phyloP scores from a whole-genome alignment of 345 rosid species.

The Ailanthus altissimus region DNA sequence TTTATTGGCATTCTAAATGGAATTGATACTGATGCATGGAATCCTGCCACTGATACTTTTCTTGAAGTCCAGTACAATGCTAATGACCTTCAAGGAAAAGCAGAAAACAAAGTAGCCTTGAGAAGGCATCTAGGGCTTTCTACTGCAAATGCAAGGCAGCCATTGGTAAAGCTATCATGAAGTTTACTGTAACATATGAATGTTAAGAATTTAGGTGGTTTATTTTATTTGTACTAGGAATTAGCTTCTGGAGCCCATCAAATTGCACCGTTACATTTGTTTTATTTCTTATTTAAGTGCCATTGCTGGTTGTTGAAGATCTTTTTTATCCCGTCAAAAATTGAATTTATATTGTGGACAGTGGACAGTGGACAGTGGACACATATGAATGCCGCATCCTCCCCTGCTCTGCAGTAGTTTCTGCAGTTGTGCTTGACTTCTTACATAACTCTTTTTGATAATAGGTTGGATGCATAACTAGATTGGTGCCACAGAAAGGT shows the following conservation, averaged over 20 bases:
- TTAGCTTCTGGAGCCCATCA: no score
- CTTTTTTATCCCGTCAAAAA: not conserved
- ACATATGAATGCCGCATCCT: not conserved
- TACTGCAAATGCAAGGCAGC: constrained; percentile 57
- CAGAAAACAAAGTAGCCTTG: constrained; percentile 67
- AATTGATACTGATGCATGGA: constrained; percentile 91
- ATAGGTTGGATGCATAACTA: constrained; percentile 95
- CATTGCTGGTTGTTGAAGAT: not conserved
- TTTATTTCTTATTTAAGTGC: no score
- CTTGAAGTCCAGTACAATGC: constrained; percentile 77
- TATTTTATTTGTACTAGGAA: no score
- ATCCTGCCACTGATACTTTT: constrained; percentile 82
- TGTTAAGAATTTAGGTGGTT: no score
- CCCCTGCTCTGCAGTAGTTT: not conserved
- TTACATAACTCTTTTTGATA: not conserved
- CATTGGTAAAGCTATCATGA: constrained; percentile 54
- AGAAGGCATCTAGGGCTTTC: constrained; percentile 86
- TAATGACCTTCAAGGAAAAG: constrained; percentile 84
- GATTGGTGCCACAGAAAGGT: constrained; percentile 97
- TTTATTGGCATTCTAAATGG: constrained; percentile 91
- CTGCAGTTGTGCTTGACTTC: constrained; percentile 3
- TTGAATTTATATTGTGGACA: no score
- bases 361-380: no score
- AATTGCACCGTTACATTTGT: no score
- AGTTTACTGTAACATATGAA: no score